A percentile compares a stretch with the other conserved stretches of the same genome.
Evolutionary conservation across 495 filamentous ascomycete genomes (phyloP).

Genomic region (Halenospora varia): DNA sequence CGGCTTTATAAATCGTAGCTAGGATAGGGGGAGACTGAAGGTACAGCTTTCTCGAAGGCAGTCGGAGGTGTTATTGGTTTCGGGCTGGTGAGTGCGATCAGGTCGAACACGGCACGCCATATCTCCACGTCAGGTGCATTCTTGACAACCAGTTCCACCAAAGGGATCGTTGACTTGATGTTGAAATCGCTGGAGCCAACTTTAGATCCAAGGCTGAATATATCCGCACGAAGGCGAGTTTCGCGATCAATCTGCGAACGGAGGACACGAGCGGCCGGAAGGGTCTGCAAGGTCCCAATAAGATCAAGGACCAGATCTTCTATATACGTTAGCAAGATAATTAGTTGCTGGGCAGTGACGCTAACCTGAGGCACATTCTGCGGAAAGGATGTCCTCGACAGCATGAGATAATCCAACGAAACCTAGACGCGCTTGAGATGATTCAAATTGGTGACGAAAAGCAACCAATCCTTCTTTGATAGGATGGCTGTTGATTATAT

Average conservation of each 20-base stretch:
- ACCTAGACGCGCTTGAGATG: too few relatives aligned
- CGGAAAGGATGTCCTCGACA: too few relatives aligned
- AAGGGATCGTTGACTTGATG: neutral
- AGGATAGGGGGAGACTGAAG: too few relatives aligned
- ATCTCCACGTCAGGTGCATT: neutral
- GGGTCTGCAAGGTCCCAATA: neutral
- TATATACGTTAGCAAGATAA: neutral
- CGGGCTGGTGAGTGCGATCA: neutral
- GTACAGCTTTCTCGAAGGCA: neutral
- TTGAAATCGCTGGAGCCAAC: neutral
- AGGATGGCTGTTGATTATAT: too few relatives aligned
- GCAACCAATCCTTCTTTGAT: too few relatives aligned
- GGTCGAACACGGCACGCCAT: neutral
- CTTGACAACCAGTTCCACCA: neutral
- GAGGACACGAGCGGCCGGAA: slow-evolving; percentile 3
- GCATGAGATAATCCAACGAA: too few relatives aligned
- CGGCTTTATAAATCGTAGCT: too few relatives aligned
- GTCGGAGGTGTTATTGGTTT: too few relatives aligned
- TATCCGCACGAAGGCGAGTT: neutral
- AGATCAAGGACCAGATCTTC: slow-evolving; percentile 1
- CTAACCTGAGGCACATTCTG: too few relatives aligned
- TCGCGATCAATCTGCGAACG: slow-evolving; percentile 1
- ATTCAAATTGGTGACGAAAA: too few relatives aligned
- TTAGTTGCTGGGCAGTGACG: too few relatives aligned
- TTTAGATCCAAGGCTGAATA: neutral